These are phyloP conservation scores for Taiwanofungus camphoratus DNA, from an alignment of 1,284 basidiomycete species.

Conservation along the genomic window DNA sequence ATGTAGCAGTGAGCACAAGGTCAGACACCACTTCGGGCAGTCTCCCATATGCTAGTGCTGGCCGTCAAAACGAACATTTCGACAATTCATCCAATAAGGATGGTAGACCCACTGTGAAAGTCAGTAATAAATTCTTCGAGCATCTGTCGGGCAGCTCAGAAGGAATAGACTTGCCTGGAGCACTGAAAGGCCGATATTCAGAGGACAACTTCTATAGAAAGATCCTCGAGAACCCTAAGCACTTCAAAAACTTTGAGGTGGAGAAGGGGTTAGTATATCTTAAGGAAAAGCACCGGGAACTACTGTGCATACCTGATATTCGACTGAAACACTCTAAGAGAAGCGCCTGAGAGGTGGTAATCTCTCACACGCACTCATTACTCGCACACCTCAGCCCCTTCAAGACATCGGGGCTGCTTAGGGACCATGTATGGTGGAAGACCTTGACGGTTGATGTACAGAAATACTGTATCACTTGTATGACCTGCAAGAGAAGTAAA, in stretches of 20 bases:
- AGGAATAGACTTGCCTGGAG: conserved; percentile 15
- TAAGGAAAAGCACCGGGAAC: conserved; percentile 6
- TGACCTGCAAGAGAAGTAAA: conserved; percentile 22
- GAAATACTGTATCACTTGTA: conserved; percentile 22
- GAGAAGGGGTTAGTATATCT: conserved; percentile 15
- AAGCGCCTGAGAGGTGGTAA: conserved; percentile 21
- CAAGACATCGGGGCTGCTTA: conserved; percentile 23
- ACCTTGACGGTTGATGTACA: conserved; percentile 19
- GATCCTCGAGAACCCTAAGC: conserved; percentile 5
- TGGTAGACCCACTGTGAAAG: background rate
- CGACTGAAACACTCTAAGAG: conserved; percentile 12
- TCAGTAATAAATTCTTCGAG: background rate
- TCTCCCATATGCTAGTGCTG: no score
- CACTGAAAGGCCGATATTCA: conserved; percentile 3
- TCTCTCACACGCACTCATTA: conserved; percentile 25
- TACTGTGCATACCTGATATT: conserved; percentile 24
- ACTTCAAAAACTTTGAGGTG: conserved; percentile 16
- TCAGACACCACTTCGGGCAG: background rate
- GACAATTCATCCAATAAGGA: no score
- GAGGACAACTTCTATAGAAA: conserved; percentile 14
- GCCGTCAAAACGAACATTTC: no score
- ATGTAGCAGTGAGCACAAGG: background rate
- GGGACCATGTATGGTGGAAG: conserved; percentile 28
- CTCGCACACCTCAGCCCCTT: conserved; percentile 23
- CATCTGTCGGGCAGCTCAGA: background rate